Percentiles rank a stretch among this genome's conserved stretches.
Evolutionary conservation across 1,284 basidiomycete genomes (phyloP).

Genomic region (Wolfiporia cocos): DNA sequence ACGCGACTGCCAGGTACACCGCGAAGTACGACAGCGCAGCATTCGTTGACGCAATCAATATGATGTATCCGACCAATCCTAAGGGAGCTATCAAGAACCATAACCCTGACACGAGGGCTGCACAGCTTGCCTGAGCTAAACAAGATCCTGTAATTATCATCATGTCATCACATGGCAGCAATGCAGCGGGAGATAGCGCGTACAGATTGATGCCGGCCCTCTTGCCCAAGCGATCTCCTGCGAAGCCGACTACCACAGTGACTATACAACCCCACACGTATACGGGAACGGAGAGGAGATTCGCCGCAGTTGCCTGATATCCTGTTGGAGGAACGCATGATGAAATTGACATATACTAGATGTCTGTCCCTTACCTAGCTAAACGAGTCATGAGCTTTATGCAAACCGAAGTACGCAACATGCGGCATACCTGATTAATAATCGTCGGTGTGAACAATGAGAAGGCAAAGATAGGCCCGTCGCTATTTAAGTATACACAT

Average conservation of each 20-base stretch:
- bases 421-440: constrained; percentile 36
- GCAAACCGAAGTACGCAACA: too few species aligned
- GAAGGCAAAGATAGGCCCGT: constrained; percentile 49
- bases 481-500: constrained; percentile 21
- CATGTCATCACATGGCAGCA: not conserved
- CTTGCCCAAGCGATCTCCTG: constrained; percentile 40
- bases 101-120: too few species aligned
- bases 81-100: constrained; percentile 7
- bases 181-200: constrained; percentile 8
- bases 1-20: constrained; percentile 42
- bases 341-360: not conserved
- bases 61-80: constrained; percentile 45
- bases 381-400: too few species aligned
- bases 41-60: constrained; percentile 40
- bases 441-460: constrained; percentile 51
- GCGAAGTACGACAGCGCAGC: constrained; percentile 39
- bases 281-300: constrained; percentile 47
- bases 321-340: too few species aligned
- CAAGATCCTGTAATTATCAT: constrained; percentile 6
- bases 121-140: constrained; percentile 19
- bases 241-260: constrained; percentile 40
- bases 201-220: constrained; percentile 44
- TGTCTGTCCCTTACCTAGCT: constrained; percentile 3
- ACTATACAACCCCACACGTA: constrained; percentile 45
- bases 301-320: constrained; percentile 43